These are phyloP conservation scores for Tetratostichococcus sp. DNA, from an alignment of 139 green algal genomes.

Conservation along the genomic window DNA sequence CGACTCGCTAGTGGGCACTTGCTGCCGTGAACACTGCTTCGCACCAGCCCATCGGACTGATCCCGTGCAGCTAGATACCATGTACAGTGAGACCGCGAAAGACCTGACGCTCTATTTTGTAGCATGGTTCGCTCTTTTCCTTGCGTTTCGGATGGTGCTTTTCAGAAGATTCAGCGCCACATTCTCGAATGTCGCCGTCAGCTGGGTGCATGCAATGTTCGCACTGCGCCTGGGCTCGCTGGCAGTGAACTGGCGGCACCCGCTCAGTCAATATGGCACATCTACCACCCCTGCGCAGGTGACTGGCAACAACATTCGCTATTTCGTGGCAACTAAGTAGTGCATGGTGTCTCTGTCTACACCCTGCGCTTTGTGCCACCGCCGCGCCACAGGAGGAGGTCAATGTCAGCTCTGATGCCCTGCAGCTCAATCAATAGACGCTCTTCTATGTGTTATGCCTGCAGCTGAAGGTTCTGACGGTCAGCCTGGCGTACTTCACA, in stretches of 20 bases:
- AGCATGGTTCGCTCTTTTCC: not conserved
- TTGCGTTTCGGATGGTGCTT: not conserved
- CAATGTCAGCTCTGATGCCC: no score
- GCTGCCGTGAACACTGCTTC: no score
- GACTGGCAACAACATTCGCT: not conserved
- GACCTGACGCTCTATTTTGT: not conserved
- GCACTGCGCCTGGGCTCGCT: not conserved
- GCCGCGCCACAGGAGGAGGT: no score
- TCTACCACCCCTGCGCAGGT: not conserved
- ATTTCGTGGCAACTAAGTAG: no score
- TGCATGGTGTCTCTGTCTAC: no score
- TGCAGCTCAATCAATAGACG: no score
- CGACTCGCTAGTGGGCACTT: no score
- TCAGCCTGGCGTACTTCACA: slow-evolving; percentile 37
- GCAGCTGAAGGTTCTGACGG: slow-evolving; percentile 20
- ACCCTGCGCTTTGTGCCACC: no score
- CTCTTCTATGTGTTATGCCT: no score
- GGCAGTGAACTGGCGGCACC: not conserved
- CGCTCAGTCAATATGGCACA: not conserved
- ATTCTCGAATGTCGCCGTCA: not conserved
- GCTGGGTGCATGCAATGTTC: not conserved
- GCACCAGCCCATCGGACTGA: no score
- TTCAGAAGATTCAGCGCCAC: not conserved
- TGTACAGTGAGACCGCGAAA: no score
- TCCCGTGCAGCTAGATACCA: no score